Base-by-base conservation (phyloP, 179 eudicot genomes). In the Camellia oleifera region DNA sequence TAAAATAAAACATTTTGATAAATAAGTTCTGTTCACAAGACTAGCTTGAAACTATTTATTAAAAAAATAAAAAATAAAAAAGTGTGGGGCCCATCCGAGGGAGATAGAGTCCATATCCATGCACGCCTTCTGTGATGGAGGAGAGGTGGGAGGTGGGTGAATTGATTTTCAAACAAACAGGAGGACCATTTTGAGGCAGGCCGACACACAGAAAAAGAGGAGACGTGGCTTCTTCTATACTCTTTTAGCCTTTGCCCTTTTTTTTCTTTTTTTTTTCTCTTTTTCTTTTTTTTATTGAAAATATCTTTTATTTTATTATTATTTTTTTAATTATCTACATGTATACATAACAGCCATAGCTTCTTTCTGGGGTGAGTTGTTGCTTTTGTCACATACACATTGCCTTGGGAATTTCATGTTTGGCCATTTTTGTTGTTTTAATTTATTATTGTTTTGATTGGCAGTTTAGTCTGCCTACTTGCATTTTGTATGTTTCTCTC, bases 171-270 rank as follows among this genome's bases (percentile, higher is more conserved):
- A 61, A 14, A 53, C 40, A 52, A 18, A 12, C 72, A 48, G 23
- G 67, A 32, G 40, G 54, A 42, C 78, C 69, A 64, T 77, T n/a
- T 64, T 45, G 69, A 75, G 54, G 5, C 69, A 62, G 78, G 69
- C 69, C 78, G 78, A 76, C 71, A 15, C 61, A 60, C 79, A 63
- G 48, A 46, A 77, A 72, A 52, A 77, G 52, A 64, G 61, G 72
- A 65, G 79, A 77, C 79, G 80, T 77, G 64, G 73, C 73, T 77
- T 77, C 80, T 52, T 77, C 73, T 17, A 9, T 50, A 13, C 10
- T 9, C 11, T 23, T 64, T 8, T 6, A 65, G 12, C 79, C 23
- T 3, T 10, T 26, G 0, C 7, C 57, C 53, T 17, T 44, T 15
- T 69, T 69, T 13, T 72, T 53, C 14, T 48, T 20, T 20, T 20